Conservation (phyloP, 2,329 filamentous ascomycete species). For the Fusarium sp. region DNA sequence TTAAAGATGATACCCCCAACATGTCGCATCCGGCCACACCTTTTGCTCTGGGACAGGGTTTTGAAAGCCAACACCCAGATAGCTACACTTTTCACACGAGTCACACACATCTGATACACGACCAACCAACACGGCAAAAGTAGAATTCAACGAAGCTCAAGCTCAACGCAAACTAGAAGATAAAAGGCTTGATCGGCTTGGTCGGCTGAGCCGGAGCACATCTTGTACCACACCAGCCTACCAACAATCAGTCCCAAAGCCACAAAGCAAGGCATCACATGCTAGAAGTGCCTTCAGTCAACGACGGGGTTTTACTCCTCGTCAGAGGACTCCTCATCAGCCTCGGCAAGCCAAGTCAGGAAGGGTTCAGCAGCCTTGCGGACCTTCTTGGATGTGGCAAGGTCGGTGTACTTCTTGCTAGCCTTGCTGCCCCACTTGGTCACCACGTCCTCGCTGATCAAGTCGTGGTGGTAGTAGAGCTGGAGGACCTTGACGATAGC, state of each 20-base stretch:
- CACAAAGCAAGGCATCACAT: slow-evolving; percentile 13
- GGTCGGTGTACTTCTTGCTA: slow-evolving; percentile 98
- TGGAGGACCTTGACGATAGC: slow-evolving; percentile 90
- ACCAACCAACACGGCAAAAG: slow-evolving; percentile 19
- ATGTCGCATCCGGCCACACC: neutral
- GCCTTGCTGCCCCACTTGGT: slow-evolving; percentile 94
- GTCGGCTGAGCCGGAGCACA: slow-evolving; percentile 16
- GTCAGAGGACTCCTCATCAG: slow-evolving; percentile 77
- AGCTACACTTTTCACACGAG: neutral
- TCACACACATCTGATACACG: neutral
- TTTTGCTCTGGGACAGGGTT: neutral
- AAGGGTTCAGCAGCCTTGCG: slow-evolving; percentile 95
- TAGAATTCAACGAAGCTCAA: slow-evolving; percentile 39
- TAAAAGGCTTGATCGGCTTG: slow-evolving; percentile 14
- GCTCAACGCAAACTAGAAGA: slow-evolving; percentile 35
- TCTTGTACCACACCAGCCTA: slow-evolving; percentile 11
- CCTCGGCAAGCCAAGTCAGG: slow-evolving; percentile 92
- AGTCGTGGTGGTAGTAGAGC: slow-evolving; percentile 90
- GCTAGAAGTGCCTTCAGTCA: neutral
- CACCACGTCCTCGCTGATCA: slow-evolving; percentile 89
- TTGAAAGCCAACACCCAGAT: too few species aligned
- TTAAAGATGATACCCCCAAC: slow-evolving; percentile 38
- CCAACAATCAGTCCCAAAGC: slow-evolving; percentile 8
- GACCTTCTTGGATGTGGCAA: slow-evolving; percentile 92
- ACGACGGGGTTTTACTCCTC: slow-evolving; percentile 62